Evolutionary conservation across 352 stramenopile genomes (phyloP), one percentile per base, ranked within the genome.

Genomic region (Phytophthora kernoviae): DNA sequence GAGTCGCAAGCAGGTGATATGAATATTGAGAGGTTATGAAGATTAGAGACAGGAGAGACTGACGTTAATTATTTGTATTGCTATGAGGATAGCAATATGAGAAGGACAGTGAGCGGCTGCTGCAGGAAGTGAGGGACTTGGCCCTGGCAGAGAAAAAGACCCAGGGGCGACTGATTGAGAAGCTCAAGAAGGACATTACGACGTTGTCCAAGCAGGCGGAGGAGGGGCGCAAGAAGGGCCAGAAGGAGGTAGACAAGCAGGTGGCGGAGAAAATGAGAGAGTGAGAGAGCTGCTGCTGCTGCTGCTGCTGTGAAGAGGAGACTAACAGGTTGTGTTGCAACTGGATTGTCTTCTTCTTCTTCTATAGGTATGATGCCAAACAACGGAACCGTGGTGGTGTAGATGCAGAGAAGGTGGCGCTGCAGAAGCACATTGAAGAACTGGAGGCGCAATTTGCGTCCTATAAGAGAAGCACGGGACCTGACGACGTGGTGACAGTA

Each of bases 81-180:
- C n/a, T n/a, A n/a, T n/a, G n/a, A n/a, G n/a, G n/a, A 8, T 48
- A 84, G 70, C 70, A 90, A 40, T 80, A 71, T n/a, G 77, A 90
- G 53, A 70, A 56, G 10, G 83, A 94, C 58, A 81, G 73, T 18
- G 80, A 88, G 56, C 65, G 75, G 24, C 42, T 94, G 58, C 63
- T 94, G 33, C 46, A 75, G 27, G 80, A 94, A 40, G 78, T 87
- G 20, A 78, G 75, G 20, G 62, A 60, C 7, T 61, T 93, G 9
- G 81, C 82, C 0, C 64, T 76, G 52, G 72, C 87, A 34, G 82
- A 91, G 59, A 88, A 90, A 45, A 82, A 85, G 41, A 81, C 70
- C 49, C 88, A 94, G 55, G 78, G 91, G 37, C 77, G 84, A 40
- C 66, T 91, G 20, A 79, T 91, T 26, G 54, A 76, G 36, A 90